phyloP scores from a whole-genome alignment of 164 flowering plant species.

The Aristolochia californica region DNA sequence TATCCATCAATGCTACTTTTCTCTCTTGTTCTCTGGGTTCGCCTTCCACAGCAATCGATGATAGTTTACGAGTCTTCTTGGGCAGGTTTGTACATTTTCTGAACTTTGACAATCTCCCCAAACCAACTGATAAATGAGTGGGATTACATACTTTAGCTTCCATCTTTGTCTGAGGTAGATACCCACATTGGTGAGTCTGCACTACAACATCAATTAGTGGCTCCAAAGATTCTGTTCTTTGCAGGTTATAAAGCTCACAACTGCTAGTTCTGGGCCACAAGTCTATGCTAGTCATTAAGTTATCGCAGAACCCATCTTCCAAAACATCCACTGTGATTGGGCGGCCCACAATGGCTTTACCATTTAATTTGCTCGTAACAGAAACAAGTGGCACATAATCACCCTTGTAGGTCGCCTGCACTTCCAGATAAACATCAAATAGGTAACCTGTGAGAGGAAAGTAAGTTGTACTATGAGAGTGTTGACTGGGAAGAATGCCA shows the following conservation, averaged over 20 bases:
- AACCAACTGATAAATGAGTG: conserved; percentile 10
- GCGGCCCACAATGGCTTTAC: conserved; percentile 74
- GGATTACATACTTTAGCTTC: conserved; percentile 4
- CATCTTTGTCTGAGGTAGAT: conserved; percentile 2
- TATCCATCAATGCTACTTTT: conserved; percentile 26
- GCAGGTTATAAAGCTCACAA: too few relatives aligned
- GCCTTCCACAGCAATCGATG: conserved; percentile 40
- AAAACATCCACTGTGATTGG: conserved; percentile 55
- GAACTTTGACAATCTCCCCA: conserved; percentile 24
- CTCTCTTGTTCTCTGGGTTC: conserved; percentile 20
- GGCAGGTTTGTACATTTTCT: conserved; percentile 32
- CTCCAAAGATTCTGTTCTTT: too few relatives aligned
- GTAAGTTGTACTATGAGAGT: conserved; percentile 26
- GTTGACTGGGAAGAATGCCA: conserved; percentile 32
- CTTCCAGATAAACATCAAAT: conserved; percentile 56
- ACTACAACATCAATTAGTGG: not conserved
- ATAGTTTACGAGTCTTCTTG: conserved; percentile 62
- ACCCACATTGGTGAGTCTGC: conserved; percentile 1
- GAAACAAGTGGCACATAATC: conserved; percentile 74
- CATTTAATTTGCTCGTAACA: conserved; percentile 69
- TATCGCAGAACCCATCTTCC: conserved; percentile 42
- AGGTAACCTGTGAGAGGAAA: conserved; percentile 7
- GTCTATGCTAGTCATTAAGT: conserved; percentile 12
- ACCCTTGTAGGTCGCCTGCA: conserved; percentile 39
- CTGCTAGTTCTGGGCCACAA: conserved; percentile 1